Percentiles rank a stretch among this genome's conserved stretches.
Evolutionary conservation across 768 basidiomycete species (phyloP).

Genomic region (Tubosaeta brunneosetosa): DNA sequence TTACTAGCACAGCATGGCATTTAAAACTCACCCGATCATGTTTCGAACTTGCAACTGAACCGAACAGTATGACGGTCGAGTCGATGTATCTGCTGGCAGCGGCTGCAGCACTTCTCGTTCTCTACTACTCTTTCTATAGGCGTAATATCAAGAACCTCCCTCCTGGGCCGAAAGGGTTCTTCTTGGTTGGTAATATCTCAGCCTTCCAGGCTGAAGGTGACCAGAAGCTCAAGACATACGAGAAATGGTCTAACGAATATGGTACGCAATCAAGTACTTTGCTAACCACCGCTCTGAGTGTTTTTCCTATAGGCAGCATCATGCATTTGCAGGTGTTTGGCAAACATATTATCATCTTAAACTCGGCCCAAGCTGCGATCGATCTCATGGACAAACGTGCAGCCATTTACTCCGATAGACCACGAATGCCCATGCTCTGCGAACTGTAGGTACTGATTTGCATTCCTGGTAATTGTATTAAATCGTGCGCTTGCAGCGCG

Average conservation of each 20-base stretch:
- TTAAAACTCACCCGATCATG: too few relatives aligned
- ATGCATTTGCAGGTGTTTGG: background rate
- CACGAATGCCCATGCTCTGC: background rate
- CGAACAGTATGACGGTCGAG: background rate
- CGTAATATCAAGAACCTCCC: background rate
- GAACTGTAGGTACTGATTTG: background rate
- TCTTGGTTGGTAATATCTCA: background rate
- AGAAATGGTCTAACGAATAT: background rate
- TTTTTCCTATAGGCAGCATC: background rate
- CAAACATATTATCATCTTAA: constrained; percentile 29
- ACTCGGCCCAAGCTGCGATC: constrained; percentile 22
- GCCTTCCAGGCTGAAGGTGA: background rate
- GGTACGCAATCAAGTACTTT: background rate
- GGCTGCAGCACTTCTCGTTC: background rate
- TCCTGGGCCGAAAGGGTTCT: background rate
- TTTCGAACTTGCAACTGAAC: too few relatives aligned
- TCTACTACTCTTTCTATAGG: background rate
- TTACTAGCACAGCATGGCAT: too few relatives aligned
- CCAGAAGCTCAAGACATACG: background rate
- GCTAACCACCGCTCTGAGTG: background rate
- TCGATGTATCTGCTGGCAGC: background rate
- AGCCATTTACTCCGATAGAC: constrained; percentile 1
- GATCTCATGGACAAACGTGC: constrained; percentile 6
- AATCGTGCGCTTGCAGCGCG: background rate
- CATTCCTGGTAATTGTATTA: background rate